Evolutionary conservation across 371 early-diverging fungal species (phyloP), one percentile per base, ranked within the genome.

Genomic region (Mucor velutinosus): DNA sequence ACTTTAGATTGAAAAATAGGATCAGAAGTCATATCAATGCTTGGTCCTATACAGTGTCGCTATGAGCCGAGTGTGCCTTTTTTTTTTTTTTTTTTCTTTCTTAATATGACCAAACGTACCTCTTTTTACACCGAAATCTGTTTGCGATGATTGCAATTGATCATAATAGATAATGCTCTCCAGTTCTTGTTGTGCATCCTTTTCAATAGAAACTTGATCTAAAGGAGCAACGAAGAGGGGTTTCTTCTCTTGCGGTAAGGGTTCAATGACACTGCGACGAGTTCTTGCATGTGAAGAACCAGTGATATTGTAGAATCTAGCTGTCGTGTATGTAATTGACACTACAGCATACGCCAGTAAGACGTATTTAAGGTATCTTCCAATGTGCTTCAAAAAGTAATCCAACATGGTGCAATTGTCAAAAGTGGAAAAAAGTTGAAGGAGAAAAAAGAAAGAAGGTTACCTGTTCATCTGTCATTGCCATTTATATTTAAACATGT

Each of bases 1-100:
- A 78, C 66, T 60, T 87, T 87, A 33, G 85, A 81, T 53, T 81
- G 67, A 47, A 82, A 64, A 55, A 82, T 76, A 19, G 78, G 76
- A 60, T 83, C 82, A 19, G 66, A 25, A n/a, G 21, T 49, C 21
- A 51, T 57, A 12, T 51, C 51, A 51, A 25, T 51, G 25, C 25
- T 23, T 39, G 60, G 60, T 35, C 12, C 21, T 51, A 23, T 37
- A 37, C 37, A 37, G 14, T 11, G 37, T 37, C 37, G 37, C 37
- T 37, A 12, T 37, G 37, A 37, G 37, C 37, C 37, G 14, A 37
- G 37, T 14, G 37, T 37, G 14, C 37, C 37, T 8, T 37, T 2
- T 37, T 14, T 1, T 1, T 12, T 37, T 1, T 11, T 37, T 14
- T 37, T 14, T 14, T 35, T 35, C 7, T 35, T 10, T 1, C 6